Percentiles rank a stretch among this genome's conserved stretches.
Evolutionary conservation across 352 stramenopile genomes (phyloP).

Genomic region (Globisporangium cederbergense): DNA sequence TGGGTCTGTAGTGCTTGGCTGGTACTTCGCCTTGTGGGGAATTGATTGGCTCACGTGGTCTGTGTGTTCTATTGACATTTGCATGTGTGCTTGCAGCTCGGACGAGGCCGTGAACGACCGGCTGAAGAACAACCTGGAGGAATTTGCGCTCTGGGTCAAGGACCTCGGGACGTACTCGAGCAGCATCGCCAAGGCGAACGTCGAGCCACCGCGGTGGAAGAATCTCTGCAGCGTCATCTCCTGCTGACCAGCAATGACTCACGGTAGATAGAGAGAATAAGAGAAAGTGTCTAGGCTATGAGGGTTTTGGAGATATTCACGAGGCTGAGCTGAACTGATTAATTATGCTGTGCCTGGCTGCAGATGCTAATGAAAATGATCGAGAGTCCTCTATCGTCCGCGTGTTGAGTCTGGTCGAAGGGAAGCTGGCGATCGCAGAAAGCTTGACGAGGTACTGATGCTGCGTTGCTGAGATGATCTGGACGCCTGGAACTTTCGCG

Average conservation of each 20-base stretch:
- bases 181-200: conserved; percentile 52
- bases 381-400: background rate
- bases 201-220: conserved; percentile 71
- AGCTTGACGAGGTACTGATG: background rate
- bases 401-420: conserved; percentile 10
- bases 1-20: conserved; percentile 19
- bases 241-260: conserved; percentile 28
- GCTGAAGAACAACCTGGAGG: conserved; percentile 56
- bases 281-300: background rate
- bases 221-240: conserved; percentile 59
- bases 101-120: conserved; percentile 40
- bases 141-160: conserved; percentile 78
- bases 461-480: background rate
- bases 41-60: background rate
- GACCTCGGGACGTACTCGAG: conserved; percentile 70
- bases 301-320: background rate
- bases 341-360: background rate
- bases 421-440: background rate
- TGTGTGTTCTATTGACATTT: conserved; percentile 4
- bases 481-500: conserved; percentile 12
- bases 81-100: conserved; percentile 14
- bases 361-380: background rate
- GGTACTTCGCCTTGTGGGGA: background rate
- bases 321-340: background rate
- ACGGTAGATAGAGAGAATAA: background rate